These are phyloP conservation scores for Aspergillus asperescens DNA, from an alignment of 495 filamentous ascomycete species.

Conservation along the genomic window DNA sequence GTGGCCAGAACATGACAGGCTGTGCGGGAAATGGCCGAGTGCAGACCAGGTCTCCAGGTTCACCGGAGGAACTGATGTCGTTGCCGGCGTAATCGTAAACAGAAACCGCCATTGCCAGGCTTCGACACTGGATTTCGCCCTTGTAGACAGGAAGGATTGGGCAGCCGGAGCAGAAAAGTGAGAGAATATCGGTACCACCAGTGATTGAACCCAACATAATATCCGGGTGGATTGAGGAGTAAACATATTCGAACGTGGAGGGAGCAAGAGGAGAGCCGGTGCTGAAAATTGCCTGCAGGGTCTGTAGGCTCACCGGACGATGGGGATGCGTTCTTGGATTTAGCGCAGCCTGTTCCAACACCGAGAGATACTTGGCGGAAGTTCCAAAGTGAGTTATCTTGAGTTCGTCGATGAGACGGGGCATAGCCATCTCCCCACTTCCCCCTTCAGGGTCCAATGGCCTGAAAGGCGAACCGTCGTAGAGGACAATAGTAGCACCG, in stretches of 20 bases:
- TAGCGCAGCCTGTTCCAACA: conserved; percentile 76
- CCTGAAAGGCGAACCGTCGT: conserved; percentile 84
- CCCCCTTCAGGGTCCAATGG: conserved; percentile 48
- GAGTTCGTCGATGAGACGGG: conserved; percentile 61
- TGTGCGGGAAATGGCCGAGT: conserved; percentile 82
- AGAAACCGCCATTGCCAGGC: conserved; percentile 84
- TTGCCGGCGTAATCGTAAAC: conserved; percentile 62
- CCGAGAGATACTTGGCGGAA: conserved; percentile 84
- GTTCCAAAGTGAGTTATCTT: conserved; percentile 88
- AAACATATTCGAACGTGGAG: conserved; percentile 87
- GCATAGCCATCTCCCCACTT: conserved; percentile 63
- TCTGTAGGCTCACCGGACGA: conserved; percentile 48
- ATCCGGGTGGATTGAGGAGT: conserved; percentile 65
- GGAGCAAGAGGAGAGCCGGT: conserved; percentile 89
- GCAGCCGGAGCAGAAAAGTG: conserved; percentile 81
- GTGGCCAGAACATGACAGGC: conserved; percentile 77
- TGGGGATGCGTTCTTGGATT: conserved; percentile 52
- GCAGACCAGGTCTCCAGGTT: conserved; percentile 89
- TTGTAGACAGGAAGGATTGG: conserved; percentile 79
- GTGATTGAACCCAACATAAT: conserved; percentile 82
- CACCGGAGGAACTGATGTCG: conserved; percentile 49
- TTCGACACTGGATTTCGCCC: conserved; percentile 86
- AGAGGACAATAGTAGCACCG: conserved; percentile 76
- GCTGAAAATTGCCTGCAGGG: conserved; percentile 74
- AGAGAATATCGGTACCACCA: conserved; percentile 90